Evolutionary conservation across 1,139 yeast species (phyloP).

Genomic region (Hemisphaericaspora xylofermentans): DNA sequence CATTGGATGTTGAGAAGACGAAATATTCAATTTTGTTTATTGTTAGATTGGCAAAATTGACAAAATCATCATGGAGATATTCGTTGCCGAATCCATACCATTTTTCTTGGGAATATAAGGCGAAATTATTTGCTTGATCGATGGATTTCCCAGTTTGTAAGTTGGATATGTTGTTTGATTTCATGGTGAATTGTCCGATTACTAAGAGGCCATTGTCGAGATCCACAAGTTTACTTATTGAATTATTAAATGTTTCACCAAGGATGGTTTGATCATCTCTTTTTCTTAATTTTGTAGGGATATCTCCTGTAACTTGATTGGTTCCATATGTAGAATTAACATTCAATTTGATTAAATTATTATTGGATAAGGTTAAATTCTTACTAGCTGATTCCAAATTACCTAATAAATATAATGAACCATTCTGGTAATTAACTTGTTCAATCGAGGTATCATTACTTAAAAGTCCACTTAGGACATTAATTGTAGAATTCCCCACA

Average conservation of each 20-base stretch:
- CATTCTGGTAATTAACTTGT: slow-evolving; percentile 24
- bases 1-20: slow-evolving; percentile 34
- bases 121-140: slow-evolving; percentile 35
- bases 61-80: slow-evolving; percentile 22
- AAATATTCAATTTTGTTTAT: slow-evolving; percentile 36
- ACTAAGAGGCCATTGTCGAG: slow-evolving; percentile 25
- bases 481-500: slow-evolving; percentile 70
- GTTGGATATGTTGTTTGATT: slow-evolving; percentile 22
- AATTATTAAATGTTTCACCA: slow-evolving; percentile 33
- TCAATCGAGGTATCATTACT: slow-evolving; percentile 43
- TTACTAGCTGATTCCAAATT: slow-evolving; percentile 41
- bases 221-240: slow-evolving; percentile 25
- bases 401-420: slow-evolving; percentile 45
- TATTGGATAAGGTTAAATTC: slow-evolving; percentile 28
- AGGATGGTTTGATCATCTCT: slow-evolving; percentile 25
- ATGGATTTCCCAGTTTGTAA: slow-evolving; percentile 30
- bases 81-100: slow-evolving; percentile 45
- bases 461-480: slow-evolving; percentile 55
- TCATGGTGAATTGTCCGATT: slow-evolving; percentile 35
- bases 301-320: slow-evolving; percentile 26
- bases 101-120: slow-evolving; percentile 23
- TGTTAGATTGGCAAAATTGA: slow-evolving; percentile 36
- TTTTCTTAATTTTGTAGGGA: slow-evolving; percentile 15
- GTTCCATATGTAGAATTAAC: slow-evolving; percentile 33
- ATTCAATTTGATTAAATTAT: slow-evolving; percentile 28